Evolutionary conservation across 495 filamentous ascomycete genomes (phyloP).

Genomic region (Podospora fimiseda): DNA sequence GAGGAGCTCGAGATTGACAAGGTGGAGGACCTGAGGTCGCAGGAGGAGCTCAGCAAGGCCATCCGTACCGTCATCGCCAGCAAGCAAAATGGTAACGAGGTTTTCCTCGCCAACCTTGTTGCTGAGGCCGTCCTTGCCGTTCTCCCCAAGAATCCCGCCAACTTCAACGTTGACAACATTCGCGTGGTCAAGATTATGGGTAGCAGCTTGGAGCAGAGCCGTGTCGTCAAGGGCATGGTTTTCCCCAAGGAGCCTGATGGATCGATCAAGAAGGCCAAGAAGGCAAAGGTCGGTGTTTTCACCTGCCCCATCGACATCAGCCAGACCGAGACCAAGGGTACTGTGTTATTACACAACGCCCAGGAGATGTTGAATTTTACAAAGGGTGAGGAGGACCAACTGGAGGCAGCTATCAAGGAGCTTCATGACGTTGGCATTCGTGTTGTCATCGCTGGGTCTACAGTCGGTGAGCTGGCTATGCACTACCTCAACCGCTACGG

Average conservation of each 20-base stretch:
- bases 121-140: slow-evolving; percentile 92
- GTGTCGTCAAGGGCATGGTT: slow-evolving; percentile 97
- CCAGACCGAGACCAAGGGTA: slow-evolving; percentile 99
- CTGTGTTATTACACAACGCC: slow-evolving; percentile 93
- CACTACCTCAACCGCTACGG: slow-evolving; percentile 97
- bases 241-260: slow-evolving; percentile 90
- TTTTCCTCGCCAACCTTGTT: slow-evolving; percentile 76
- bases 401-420: slow-evolving; percentile 89
- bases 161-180: slow-evolving; percentile 99
- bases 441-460: slow-evolving; percentile 84
- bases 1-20: slow-evolving; percentile 90
- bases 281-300: slow-evolving; percentile 95
- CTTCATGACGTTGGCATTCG: slow-evolving; percentile 87
- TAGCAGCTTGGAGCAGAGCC: slow-evolving; percentile 84
- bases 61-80: slow-evolving; percentile 91
- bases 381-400: slow-evolving; percentile 88
- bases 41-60: slow-evolving; percentile 84
- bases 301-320: slow-evolving; percentile 92
- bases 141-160: slow-evolving; percentile 90
- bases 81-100: slow-evolving; percentile 92
- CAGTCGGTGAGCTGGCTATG: slow-evolving; percentile 88
- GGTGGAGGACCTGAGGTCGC: slow-evolving; percentile 72
- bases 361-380: slow-evolving; percentile 99
- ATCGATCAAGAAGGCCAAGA: slow-evolving; percentile 76
- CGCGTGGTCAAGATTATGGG: slow-evolving; percentile 99